phyloP scores from a whole-genome alignment of 2,329 filamentous ascomycete genomes.

The Claviceps capensis region DNA sequence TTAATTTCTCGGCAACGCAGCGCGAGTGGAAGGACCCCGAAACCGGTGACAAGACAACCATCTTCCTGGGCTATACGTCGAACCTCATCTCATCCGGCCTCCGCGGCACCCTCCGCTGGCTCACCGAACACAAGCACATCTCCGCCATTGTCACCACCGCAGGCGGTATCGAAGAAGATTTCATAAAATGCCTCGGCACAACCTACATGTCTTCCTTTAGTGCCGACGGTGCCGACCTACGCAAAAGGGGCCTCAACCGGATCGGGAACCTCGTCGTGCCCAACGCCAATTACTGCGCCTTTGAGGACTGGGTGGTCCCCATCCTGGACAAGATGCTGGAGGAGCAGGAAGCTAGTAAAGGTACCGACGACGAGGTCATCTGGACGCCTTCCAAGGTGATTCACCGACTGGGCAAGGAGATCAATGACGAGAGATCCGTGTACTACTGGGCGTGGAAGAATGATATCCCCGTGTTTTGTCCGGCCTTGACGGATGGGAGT shows the following conservation, averaged over 20 bases:
- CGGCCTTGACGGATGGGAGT: conserved; percentile 87
- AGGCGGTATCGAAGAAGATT: conserved; percentile 89
- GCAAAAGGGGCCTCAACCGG: conserved; percentile 78
- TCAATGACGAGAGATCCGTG: conserved; percentile 81
- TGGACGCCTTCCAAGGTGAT: conserved; percentile 96
- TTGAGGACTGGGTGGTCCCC: conserved; percentile 94
- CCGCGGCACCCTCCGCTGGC: conserved; percentile 78
- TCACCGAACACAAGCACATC: conserved; percentile 85
- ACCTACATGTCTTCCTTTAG: conserved; percentile 87
- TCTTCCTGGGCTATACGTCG: conserved; percentile 94
- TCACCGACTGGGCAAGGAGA: conserved; percentile 78
- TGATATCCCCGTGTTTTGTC: conserved; percentile 92
- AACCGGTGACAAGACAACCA: conserved; percentile 68
- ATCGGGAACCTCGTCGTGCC: conserved; percentile 94
- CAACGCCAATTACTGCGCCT: conserved; percentile 89
- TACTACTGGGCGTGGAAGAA: conserved; percentile 98
- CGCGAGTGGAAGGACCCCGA: conserved; percentile 71
- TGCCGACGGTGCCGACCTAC: conserved; percentile 61
- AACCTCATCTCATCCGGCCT: conserved; percentile 96
- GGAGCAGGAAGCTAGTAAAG: conserved; percentile 74
- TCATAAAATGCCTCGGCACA: conserved; percentile 93
- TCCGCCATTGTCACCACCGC: conserved; percentile 91
- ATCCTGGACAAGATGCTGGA: conserved; percentile 89
- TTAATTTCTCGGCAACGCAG: conserved; percentile 20
- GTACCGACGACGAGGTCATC: conserved; percentile 54